Conservation (phyloP, 345 rosid genomes). For the Arabis hirsuta region DNA sequence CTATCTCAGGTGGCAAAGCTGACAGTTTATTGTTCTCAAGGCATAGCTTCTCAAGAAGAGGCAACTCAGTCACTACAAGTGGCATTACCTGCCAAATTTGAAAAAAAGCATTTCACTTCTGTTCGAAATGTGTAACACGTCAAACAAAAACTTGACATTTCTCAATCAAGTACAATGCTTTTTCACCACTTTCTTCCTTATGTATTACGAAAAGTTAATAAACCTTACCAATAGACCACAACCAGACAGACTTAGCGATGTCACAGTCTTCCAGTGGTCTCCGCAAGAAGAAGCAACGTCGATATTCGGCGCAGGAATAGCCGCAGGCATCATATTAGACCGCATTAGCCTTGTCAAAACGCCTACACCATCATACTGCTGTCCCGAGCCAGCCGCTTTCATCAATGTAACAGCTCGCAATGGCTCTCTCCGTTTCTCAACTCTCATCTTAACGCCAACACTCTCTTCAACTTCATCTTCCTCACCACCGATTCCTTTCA, state of each 20-base stretch:
- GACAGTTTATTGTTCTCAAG: constrained; percentile 83
- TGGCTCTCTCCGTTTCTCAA: constrained; percentile 83
- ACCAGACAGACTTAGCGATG: constrained; percentile 74
- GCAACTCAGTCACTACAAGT: constrained; percentile 75
- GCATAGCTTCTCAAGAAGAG: constrained; percentile 83
- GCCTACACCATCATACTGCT: constrained; percentile 84
- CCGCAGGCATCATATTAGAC: constrained; percentile 56
- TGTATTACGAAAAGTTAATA: background rate
- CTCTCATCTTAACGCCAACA: constrained; percentile 76
- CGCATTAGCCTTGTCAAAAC: constrained; percentile 72
- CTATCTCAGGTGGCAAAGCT: constrained; percentile 88
- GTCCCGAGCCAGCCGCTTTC: constrained; percentile 77
- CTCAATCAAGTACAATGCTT: background rate
- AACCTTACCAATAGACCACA: constrained; percentile 53
- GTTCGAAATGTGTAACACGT: background rate
- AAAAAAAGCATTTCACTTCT: background rate
- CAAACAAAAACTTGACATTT: constrained; percentile 11
- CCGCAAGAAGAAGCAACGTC: constrained; percentile 49
- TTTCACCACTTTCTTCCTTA: constrained; percentile 1
- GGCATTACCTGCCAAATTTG: constrained; percentile 68
- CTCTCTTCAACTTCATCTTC: constrained; percentile 39
- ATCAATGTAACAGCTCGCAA: constrained; percentile 67
- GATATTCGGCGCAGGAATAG: constrained; percentile 45
- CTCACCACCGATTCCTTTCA: constrained; percentile 43
- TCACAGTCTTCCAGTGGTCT: constrained; percentile 82